Evolutionary conservation across 2,329 filamentous ascomycete genomes (phyloP).

Genomic region (Aspergillus sp.): DNA sequence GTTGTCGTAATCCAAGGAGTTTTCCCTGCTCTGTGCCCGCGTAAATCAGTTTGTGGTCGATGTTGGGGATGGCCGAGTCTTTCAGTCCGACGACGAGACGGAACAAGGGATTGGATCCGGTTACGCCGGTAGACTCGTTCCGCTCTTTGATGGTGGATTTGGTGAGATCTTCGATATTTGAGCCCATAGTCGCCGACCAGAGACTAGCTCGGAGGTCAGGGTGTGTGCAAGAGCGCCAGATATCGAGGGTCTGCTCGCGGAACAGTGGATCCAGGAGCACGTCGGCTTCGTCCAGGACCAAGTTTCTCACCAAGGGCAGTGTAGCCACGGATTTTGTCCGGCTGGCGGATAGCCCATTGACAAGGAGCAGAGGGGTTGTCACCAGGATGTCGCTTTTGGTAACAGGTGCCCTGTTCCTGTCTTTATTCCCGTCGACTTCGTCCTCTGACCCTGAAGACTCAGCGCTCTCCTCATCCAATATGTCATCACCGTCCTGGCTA

Average conservation of each 20-base stretch:
- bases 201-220: conserved; percentile 64
- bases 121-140: conserved; percentile 18
- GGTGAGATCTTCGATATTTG: conserved; percentile 74
- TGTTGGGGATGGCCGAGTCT: conserved; percentile 87
- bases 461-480: conserved; percentile 31
- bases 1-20: conserved; percentile 77
- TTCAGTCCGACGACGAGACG: conserved; percentile 92
- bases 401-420: conserved; percentile 35
- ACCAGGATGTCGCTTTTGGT: conserved; percentile 72
- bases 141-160: conserved; percentile 56
- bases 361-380: conserved; percentile 67
- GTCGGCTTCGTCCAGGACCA: conserved; percentile 90
- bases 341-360: conserved; percentile 57
- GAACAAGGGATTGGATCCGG: conserved; percentile 46
- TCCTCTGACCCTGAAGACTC: conserved; percentile 28
- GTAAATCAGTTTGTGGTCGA: conserved; percentile 80
- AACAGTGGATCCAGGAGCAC: conserved; percentile 88
- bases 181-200: conserved; percentile 97
- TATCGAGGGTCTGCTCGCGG: conserved; percentile 71
- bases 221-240: conserved; percentile 72
- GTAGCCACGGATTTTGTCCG: conserved; percentile 36
- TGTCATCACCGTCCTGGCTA: conserved; percentile 26
- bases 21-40: conserved; percentile 91
- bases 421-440: conserved; percentile 20
- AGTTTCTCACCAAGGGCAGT: conserved; percentile 58